A percentile compares a stretch with the other conserved stretches of the same genome.
These are phyloP conservation scores for Dothistroma pini DNA, from an alignment of 2,329 filamentous ascomycete species.

Conservation along the genomic window DNA sequence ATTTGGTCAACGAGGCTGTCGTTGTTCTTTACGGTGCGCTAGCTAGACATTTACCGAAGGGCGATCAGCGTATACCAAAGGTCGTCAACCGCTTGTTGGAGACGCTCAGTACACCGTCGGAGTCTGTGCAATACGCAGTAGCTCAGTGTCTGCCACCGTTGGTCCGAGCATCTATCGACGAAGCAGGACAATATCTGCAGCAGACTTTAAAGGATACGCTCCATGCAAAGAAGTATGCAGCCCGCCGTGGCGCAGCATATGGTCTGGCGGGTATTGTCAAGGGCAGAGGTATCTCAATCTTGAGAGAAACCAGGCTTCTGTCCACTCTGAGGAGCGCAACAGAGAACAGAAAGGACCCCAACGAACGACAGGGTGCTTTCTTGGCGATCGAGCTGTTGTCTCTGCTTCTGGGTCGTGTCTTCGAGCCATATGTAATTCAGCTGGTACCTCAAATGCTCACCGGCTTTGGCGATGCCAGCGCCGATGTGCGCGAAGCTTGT, in stretches of 20 bases:
- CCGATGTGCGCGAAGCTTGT: slow-evolving; percentile 89
- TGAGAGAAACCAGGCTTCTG: slow-evolving; percentile 84
- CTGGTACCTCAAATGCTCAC: slow-evolving; percentile 86
- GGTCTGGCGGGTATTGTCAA: slow-evolving; percentile 85
- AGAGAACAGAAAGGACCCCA: slow-evolving; percentile 93
- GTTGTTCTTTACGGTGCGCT: slow-evolving; percentile 96
- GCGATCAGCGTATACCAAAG: slow-evolving; percentile 82
- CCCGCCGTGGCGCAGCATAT: slow-evolving; percentile 88
- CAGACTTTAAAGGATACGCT: slow-evolving; percentile 79
- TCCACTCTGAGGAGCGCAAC: slow-evolving; percentile 72
- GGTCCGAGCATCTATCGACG: slow-evolving; percentile 74
- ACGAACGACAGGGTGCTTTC: slow-evolving; percentile 83
- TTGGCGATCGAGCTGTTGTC: slow-evolving; percentile 89
- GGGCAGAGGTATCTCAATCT: slow-evolving; percentile 76
- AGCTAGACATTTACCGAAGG: slow-evolving; percentile 76
- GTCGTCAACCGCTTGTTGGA: slow-evolving; percentile 82
- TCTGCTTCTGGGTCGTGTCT: slow-evolving; percentile 77
- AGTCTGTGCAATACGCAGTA: slow-evolving; percentile 94
- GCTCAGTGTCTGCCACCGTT: slow-evolving; percentile 90
- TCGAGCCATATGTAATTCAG: slow-evolving; percentile 95
- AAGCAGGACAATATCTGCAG: slow-evolving; percentile 75
- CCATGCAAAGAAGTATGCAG: slow-evolving; percentile 86
- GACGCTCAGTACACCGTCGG: slow-evolving; percentile 89
- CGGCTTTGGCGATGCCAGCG: slow-evolving; percentile 83
- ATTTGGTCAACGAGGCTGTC: slow-evolving; percentile 93